phyloP scores from a whole-genome alignment of 192 early-diverging fungal species.

The Mortierella alpina region DNA sequence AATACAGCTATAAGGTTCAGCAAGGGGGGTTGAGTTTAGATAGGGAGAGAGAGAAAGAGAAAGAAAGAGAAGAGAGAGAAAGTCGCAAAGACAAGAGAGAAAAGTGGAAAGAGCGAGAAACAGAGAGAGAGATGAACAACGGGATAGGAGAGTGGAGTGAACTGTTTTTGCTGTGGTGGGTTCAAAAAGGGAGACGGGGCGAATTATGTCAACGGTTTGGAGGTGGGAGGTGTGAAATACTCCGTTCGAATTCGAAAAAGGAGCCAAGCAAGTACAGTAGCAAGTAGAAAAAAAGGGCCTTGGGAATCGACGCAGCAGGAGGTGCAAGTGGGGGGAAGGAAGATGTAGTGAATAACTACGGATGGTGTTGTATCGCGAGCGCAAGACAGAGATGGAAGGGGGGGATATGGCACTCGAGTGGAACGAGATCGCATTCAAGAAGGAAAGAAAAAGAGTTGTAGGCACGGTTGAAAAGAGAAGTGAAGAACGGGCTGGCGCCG shows the following conservation, averaged over 20 bases:
- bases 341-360: background rate
- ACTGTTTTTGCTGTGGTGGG: background rate
- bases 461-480: too few species aligned
- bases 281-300: background rate
- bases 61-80: background rate
- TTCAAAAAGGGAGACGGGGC: too few species aligned
- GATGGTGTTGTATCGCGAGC: too few species aligned
- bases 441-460: background rate
- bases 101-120: too few species aligned
- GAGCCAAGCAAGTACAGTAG: too few species aligned
- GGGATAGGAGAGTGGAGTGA: background rate
- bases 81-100: too few species aligned
- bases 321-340: background rate
- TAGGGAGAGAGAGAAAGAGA: conserved; percentile 2
- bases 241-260: too few species aligned
- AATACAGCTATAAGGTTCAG: background rate
- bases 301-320: background rate
- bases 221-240: too few species aligned
- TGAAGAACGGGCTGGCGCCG: too few species aligned
- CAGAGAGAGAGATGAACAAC: background rate
- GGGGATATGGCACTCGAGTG: too few species aligned
- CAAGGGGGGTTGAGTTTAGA: background rate
- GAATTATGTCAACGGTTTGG: too few species aligned
- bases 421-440: background rate
- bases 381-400: too few species aligned